Conservation (phyloP, 495 filamentous ascomycete species). For the Penicillium verhagenii region DNA sequence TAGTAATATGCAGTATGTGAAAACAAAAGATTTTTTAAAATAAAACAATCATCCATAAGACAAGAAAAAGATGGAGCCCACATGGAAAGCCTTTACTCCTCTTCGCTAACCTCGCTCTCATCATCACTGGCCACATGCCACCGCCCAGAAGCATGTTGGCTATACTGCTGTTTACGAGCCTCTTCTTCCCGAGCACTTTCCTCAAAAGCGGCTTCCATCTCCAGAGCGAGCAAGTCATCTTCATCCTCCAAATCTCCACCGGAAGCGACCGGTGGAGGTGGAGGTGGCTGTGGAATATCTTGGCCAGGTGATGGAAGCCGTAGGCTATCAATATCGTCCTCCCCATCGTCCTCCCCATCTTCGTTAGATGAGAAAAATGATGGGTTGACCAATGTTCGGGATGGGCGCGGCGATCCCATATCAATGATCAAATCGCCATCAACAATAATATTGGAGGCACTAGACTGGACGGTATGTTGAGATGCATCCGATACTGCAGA, state of each 20-base stretch:
- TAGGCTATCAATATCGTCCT: conserved; percentile 43
- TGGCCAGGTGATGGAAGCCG: conserved; percentile 40
- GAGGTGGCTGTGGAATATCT: conserved; percentile 13
- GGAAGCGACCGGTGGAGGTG: conserved; percentile 1
- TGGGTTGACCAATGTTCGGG: conserved; percentile 39
- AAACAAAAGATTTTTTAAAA: neutral
- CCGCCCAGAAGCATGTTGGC: conserved; percentile 28
- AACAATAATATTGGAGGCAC: conserved; percentile 46
- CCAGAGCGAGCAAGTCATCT: conserved; percentile 43
- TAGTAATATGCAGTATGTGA: conserved; percentile 18
- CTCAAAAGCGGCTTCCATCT: conserved; percentile 52
- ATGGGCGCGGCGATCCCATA: conserved; percentile 48
- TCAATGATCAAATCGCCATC: conserved; percentile 51
- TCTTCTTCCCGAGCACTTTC: conserved; percentile 41
- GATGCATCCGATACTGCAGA: conserved; percentile 37
- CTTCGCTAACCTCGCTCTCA: conserved; percentile 52
- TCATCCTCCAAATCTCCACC: conserved; percentile 35
- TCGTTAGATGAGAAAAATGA: conserved; percentile 43
- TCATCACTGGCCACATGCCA: conserved; percentile 44
- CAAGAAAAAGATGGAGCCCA: conserved; percentile 1
- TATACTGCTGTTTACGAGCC: conserved; percentile 33
- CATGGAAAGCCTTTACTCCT: conserved; percentile 33
- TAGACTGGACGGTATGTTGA: conserved; percentile 37
- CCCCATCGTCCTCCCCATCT: conserved; percentile 37
- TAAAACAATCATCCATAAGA: conserved; percentile 2